Conservation (phyloP, 2,329 filamentous ascomycete species). For the Trichoderma semiorbis region DNA sequence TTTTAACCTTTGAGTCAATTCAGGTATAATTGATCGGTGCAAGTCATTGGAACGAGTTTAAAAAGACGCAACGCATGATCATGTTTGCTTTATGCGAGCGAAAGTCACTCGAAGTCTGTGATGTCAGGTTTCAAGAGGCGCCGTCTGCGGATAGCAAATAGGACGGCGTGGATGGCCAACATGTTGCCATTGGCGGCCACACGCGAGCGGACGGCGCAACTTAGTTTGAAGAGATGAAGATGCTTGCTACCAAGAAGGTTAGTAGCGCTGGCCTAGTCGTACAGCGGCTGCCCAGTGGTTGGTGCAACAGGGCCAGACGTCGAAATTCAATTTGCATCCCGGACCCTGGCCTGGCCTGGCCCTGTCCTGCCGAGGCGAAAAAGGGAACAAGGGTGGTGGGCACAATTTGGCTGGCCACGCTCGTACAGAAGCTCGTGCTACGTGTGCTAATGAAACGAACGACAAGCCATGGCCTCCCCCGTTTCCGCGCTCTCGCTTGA, state of each 20-base stretch:
- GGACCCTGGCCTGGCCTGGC: not conserved
- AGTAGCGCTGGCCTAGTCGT: not conserved
- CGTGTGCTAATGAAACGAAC: slow-evolving; percentile 8
- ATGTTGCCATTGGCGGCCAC: slow-evolving; percentile 4
- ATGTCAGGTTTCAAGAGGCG: slow-evolving; percentile 7
- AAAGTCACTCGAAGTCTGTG: not conserved
- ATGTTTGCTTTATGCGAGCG: not conserved
- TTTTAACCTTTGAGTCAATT: not conserved
- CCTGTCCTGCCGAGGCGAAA: not conserved
- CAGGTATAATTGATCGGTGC: not conserved
- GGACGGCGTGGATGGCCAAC: slow-evolving; percentile 4
- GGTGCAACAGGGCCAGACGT: not conserved
- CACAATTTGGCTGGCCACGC: not conserved
- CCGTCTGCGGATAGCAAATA: not conserved
- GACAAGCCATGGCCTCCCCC: not conserved
- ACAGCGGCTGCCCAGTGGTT: not conserved
- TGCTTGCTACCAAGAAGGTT: not conserved
- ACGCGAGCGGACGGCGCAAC: not conserved
- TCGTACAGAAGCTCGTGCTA: not conserved
- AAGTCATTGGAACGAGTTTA: not conserved
- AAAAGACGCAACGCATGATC: not conserved
- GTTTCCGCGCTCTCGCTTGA: slow-evolving; percentile 7
- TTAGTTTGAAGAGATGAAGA: not conserved
- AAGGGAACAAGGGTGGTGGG: not conserved
- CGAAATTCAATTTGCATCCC: slow-evolving; percentile 1